Evolutionary conservation across 345 rosid species (phyloP).

Genomic region (Boechera retrofracta): DNA sequence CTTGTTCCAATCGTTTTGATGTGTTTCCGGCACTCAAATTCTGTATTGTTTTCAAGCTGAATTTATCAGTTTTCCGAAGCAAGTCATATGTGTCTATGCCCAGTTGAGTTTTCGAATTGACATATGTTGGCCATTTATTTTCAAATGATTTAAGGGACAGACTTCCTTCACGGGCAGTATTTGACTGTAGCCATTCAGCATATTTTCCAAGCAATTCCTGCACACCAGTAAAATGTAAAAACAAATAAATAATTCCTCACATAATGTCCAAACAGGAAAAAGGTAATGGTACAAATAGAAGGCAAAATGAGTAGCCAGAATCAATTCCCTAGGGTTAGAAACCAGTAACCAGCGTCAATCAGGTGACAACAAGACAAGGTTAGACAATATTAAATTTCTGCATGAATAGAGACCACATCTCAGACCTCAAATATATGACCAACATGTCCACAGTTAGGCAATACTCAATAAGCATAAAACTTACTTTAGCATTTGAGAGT

Average conservation of each 20-base stretch:
- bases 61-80: slow-evolving; percentile 55
- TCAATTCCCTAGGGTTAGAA: neutral
- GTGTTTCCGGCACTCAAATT: slow-evolving; percentile 63
- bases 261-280: neutral
- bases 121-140: slow-evolving; percentile 67
- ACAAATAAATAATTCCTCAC: neutral
- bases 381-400: slow-evolving; percentile 4
- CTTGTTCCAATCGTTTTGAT: slow-evolving; percentile 69
- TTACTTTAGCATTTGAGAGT: slow-evolving; percentile 72
- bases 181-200: slow-evolving; percentile 70
- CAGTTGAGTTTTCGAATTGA: slow-evolving; percentile 48
- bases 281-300: neutral
- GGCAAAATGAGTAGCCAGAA: slow-evolving; percentile 13
- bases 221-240: slow-evolving; percentile 33
- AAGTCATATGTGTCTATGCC: slow-evolving; percentile 55
- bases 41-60: slow-evolving; percentile 63
- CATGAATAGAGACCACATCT: slow-evolving; percentile 13
- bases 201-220: slow-evolving; percentile 80
- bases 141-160: slow-evolving; percentile 72
- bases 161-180: slow-evolving; percentile 65
- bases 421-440: slow-evolving; percentile 23
- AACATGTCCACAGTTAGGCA: slow-evolving; percentile 4
- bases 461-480: slow-evolving; percentile 37
- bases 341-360: slow-evolving; percentile 21
- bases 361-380: slow-evolving; percentile 19